Evolutionary conservation across 768 basidiomycete genomes (phyloP).

Genomic region (Boletus rex-veris): DNA sequence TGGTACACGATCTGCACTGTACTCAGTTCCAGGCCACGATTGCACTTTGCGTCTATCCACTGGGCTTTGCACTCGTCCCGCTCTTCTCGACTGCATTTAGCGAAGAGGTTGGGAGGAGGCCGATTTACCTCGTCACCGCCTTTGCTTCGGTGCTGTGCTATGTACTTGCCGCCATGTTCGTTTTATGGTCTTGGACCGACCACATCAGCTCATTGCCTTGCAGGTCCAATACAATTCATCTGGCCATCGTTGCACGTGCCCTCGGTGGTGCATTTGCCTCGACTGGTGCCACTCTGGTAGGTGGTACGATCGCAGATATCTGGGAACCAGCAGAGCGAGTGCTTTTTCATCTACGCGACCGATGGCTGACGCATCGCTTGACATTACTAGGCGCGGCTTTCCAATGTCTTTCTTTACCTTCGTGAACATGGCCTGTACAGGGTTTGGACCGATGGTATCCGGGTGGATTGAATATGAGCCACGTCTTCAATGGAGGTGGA

Average conservation of each 20-base stretch:
- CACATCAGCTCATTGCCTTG: background rate
- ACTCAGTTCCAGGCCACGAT: conserved; percentile 43
- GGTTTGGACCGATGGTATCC: conserved; percentile 58
- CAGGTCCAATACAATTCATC: conserved; percentile 46
- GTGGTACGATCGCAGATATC: conserved; percentile 66
- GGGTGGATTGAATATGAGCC: conserved; percentile 65
- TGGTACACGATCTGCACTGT: conserved; percentile 46
- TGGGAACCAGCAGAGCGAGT: conserved; percentile 58
- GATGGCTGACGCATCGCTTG: background rate
- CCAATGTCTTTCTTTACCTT: conserved; percentile 74
- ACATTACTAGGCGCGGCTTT: conserved; percentile 51
- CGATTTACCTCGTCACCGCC: conserved; percentile 51
- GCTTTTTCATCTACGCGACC: background rate
- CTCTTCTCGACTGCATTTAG: conserved; percentile 64
- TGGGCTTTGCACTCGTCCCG: conserved; percentile 62
- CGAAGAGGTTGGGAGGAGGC: conserved; percentile 65
- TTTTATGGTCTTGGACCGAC: background rate
- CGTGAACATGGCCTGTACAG: conserved; percentile 58
- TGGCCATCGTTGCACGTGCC: conserved; percentile 58
- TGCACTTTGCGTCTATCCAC: conserved; percentile 49
- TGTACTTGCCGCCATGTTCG: conserved; percentile 32
- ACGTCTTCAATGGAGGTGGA: conserved; percentile 71
- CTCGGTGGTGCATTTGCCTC: conserved; percentile 63
- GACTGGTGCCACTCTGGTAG: conserved; percentile 65
- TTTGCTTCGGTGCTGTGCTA: conserved; percentile 43